Evolutionary conservation across 495 filamentous ascomycete genomes (phyloP).

Genomic region (Saxophila tyrrhenica): DNA sequence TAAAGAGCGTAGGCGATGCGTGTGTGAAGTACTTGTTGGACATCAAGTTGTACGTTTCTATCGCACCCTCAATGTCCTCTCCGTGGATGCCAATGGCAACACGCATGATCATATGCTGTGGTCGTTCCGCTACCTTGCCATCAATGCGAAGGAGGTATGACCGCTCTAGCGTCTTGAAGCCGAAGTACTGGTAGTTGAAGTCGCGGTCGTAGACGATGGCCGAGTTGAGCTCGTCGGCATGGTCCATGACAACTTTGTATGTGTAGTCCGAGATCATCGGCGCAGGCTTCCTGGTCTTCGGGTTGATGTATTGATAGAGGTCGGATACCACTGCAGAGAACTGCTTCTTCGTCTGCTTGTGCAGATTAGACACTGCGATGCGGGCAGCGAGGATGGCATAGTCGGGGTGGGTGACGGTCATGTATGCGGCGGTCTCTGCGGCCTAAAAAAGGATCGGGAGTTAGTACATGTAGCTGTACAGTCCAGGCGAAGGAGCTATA

Average conservation of each 20-base stretch:
- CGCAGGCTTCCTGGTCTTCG: conserved; percentile 70
- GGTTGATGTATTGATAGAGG: conserved; percentile 92
- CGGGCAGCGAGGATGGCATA: conserved; percentile 97
- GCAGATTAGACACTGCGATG: conserved; percentile 97
- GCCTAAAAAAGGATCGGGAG: conserved; percentile 55
- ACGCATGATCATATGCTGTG: conserved; percentile 99
- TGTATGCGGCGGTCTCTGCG: conserved; percentile 97
- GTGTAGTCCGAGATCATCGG: conserved; percentile 88
- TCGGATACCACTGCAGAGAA: conserved; percentile 89
- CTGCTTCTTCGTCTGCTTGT: conserved; percentile 99
- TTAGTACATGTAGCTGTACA: conserved; percentile 1
- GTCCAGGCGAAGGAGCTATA: not conserved
- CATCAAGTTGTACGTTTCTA: conserved; percentile 98
- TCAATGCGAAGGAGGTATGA: conserved; percentile 91
- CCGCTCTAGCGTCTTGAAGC: conserved; percentile 97
- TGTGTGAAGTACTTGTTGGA: conserved; percentile 97
- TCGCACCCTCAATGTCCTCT: conserved; percentile 80
- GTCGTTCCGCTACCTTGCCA: conserved; percentile 88
- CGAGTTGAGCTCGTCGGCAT: conserved; percentile 92
- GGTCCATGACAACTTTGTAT: conserved; percentile 85
- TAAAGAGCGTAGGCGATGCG: conserved; percentile 95
- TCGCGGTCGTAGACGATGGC: conserved; percentile 98
- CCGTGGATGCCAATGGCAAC: conserved; percentile 95
- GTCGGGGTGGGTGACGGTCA: conserved; percentile 98
- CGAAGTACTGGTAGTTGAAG: conserved; percentile 99